A percentile compares a stretch with the other conserved stretches of the same genome.
phyloP scores from a whole-genome alignment of 208 protist species.

The Herpetomonas tarakana region DNA sequence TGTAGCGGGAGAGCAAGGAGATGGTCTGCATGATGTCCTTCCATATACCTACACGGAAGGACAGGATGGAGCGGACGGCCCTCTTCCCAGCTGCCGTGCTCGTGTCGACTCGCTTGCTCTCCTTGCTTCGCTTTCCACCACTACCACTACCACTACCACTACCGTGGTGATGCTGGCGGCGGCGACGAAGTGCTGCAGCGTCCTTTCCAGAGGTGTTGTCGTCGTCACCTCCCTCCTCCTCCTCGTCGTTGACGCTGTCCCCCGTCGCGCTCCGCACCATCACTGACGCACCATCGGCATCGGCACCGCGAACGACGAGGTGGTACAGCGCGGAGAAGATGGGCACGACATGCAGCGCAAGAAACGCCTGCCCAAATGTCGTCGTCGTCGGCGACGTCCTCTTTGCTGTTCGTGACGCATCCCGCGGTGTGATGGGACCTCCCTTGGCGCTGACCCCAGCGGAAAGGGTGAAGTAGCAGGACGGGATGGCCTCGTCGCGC shows the following conservation, averaged over 20 bases:
- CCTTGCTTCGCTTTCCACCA: background rate
- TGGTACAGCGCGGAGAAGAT: constrained; percentile 73
- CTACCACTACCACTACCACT: no score
- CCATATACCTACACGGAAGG: constrained; percentile 81
- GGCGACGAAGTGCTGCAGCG: no score
- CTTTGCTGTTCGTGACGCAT: background rate
- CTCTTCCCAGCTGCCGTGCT: background rate
- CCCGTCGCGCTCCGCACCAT: background rate
- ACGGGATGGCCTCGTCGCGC: constrained; percentile 40
- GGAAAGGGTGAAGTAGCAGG: constrained; percentile 6
- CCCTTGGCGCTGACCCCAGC: background rate
- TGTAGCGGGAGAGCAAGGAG: constrained; percentile 42
- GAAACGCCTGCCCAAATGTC: constrained; percentile 52
- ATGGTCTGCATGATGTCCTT: constrained; percentile 82
- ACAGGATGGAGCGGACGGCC: constrained; percentile 42
- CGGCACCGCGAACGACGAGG: constrained; percentile 52
- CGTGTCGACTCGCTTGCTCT: background rate
- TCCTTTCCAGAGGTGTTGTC: no score
- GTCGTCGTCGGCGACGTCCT: background rate
- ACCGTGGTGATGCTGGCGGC: no score
- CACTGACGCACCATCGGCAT: constrained; percentile 11
- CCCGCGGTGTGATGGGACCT: background rate
- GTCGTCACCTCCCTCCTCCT: background rate
- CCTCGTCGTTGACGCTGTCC: background rate
- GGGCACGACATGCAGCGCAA: constrained; percentile 49